Conservation (phyloP, 1,139 yeast species). For the Magnusiomyces suaveolens region DNA sequence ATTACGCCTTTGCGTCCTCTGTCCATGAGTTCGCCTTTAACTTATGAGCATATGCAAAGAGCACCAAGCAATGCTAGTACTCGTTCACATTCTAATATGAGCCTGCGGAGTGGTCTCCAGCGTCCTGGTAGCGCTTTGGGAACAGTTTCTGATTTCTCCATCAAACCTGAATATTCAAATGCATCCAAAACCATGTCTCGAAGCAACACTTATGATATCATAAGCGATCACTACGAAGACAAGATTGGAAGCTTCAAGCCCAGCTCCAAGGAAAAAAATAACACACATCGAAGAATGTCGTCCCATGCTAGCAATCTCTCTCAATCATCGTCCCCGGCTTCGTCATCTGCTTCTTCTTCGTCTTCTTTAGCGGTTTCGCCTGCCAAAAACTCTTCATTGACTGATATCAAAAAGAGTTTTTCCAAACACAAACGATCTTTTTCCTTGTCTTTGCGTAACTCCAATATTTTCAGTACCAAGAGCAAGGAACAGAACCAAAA, state of each 20-base stretch:
- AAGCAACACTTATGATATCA: neutral
- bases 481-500: neutral
- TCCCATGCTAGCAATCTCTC: neutral
- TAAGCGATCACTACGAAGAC: neutral
- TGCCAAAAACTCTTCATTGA: neutral
- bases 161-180: neutral
- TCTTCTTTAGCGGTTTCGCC: neutral
- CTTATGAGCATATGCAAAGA: neutral
- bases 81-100: neutral
- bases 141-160: neutral
- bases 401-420: neutral
- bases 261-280: neutral
- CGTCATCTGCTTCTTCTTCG: neutral
- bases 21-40: neutral
- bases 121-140: neutral
- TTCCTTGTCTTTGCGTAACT: slow-evolving; percentile 1
- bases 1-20: neutral
- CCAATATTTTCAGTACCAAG: neutral
- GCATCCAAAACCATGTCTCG: neutral
- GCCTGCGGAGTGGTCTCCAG: neutral
- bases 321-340: neutral
- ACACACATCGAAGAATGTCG: neutral
- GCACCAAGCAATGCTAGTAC: neutral
- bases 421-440: slow-evolving; percentile 2
- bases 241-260: neutral